phyloP scores from a whole-genome alignment of 805 yeast species.

The Nakazawaea sp. region DNA sequence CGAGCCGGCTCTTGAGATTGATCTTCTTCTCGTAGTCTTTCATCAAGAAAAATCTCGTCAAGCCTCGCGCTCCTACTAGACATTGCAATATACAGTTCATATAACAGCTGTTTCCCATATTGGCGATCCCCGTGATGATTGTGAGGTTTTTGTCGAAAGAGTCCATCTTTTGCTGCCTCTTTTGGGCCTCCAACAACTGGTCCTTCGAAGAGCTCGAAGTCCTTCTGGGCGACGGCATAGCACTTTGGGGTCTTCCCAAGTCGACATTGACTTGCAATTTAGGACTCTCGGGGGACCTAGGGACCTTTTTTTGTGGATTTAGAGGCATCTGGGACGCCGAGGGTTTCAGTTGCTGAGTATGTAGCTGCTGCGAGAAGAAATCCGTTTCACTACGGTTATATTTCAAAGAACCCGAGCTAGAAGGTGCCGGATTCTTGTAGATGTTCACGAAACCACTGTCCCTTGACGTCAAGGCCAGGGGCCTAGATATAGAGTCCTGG shows the following conservation, averaged over 20 bases:
- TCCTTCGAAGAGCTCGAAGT: not conserved
- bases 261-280: not conserved
- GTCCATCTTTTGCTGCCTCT: slow-evolving; percentile 5
- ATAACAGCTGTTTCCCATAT: slow-evolving; percentile 88
- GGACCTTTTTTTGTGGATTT: too few species aligned
- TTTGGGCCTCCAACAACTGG: slow-evolving; percentile 4
- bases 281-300: not conserved
- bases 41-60: slow-evolving; percentile 55
- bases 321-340: not conserved
- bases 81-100: slow-evolving; percentile 92
- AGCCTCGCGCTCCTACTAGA: slow-evolving; percentile 61
- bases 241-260: slow-evolving; percentile 4
- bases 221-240: slow-evolving; percentile 2
- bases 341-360: not conserved
- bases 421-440: not conserved
- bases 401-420: not conserved
- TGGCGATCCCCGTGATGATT: slow-evolving; percentile 64
- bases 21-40: slow-evolving; percentile 60
- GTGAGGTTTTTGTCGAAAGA: slow-evolving; percentile 16
- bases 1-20: slow-evolving; percentile 65
- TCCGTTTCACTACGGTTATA: slow-evolving; percentile 9
- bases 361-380: slow-evolving; percentile 4
- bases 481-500: slow-evolving; percentile 1
- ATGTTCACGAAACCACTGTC: not conserved
- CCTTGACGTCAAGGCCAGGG: slow-evolving; percentile 2